A percentile compares a stretch with the other conserved stretches of the same genome.
Evolutionary conservation across 306 rosid genomes (phyloP).

Genomic region (Gastrolobium bilobum): DNA sequence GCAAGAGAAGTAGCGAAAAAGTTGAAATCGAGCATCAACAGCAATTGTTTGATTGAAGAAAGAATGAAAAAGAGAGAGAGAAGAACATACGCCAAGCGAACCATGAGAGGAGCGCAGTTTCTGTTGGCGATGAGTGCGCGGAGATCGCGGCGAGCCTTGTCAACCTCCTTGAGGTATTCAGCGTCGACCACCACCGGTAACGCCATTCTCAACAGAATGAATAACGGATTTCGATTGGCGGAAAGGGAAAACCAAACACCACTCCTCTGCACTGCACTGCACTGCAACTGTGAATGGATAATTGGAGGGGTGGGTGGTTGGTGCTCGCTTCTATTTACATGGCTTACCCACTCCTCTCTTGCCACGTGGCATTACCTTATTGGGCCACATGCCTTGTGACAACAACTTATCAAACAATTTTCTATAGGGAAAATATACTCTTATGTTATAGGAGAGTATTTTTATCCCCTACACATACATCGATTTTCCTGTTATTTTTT

Average conservation of each 20-base stretch:
- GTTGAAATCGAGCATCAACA: slow-evolving; percentile 1
- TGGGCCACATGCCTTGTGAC: slow-evolving; percentile 5
- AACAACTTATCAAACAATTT: not conserved
- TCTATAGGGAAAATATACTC: too few species aligned
- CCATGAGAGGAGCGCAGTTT: slow-evolving; percentile 93
- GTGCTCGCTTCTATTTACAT: not conserved
- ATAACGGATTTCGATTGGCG: not conserved
- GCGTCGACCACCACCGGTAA: slow-evolving; percentile 73
- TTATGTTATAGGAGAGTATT: too few species aligned
- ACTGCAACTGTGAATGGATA: slow-evolving; percentile 27
- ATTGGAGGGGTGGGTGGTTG: slow-evolving; percentile 27
- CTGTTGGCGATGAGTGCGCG: slow-evolving; percentile 85
- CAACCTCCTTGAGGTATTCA: slow-evolving; percentile 77
- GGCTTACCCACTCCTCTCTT: not conserved
- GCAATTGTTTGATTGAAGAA: not conserved
- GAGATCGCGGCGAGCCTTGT: slow-evolving; percentile 92
- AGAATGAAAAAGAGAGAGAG: slow-evolving; percentile 6
- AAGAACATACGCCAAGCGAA: slow-evolving; percentile 79
- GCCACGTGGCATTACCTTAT: slow-evolving; percentile 35
- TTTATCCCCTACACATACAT: too few species aligned
- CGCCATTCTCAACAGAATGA: slow-evolving; percentile 61
- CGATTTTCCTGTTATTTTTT: too few species aligned
- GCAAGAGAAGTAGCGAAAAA: not conserved
- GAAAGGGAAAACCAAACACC: not conserved
- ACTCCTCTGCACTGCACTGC: slow-evolving; percentile 8